phyloP scores from a whole-genome alignment of 2,329 filamentous ascomycete species.

The Colletotrichum higginsianum region DNA sequence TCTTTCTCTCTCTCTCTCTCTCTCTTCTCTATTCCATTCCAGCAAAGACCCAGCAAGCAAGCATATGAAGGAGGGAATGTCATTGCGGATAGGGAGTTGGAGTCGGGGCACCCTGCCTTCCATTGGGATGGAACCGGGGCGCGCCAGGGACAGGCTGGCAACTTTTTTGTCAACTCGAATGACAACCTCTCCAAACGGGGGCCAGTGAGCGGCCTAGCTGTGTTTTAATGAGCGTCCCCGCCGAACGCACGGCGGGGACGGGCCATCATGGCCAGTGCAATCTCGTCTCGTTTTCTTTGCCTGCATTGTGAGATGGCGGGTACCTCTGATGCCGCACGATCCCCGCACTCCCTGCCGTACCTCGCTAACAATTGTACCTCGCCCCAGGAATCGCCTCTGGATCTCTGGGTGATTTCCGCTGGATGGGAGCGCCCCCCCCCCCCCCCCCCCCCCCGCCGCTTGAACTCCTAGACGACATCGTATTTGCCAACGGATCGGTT shows the following conservation, averaged over 20 bases:
- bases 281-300: constrained; percentile 15
- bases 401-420: constrained; percentile 35
- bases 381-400: constrained; percentile 21
- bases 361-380: background rate
- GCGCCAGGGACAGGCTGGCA: constrained; percentile 33
- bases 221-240: constrained; percentile 40
- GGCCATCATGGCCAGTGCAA: constrained; percentile 32
- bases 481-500: constrained; percentile 35
- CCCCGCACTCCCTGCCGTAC: background rate
- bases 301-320: background rate
- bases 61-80: constrained; percentile 3
- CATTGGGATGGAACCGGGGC: constrained; percentile 26
- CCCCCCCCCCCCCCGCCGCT: constrained; percentile 25
- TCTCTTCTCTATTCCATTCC: background rate
- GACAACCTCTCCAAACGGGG: background rate
- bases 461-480: constrained; percentile 38
- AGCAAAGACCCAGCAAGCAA: background rate
- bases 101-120: constrained; percentile 26
- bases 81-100: background rate
- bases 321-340: no score
- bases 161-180: background rate
- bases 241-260: constrained; percentile 12
- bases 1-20: background rate
- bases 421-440: constrained; percentile 25
- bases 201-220: constrained; percentile 28